A percentile compares a stretch with the other conserved stretches of the same genome.
Evolutionary conservation across 495 filamentous ascomycete genomes (phyloP).

Genomic region (Aspergillus homomorphus): DNA sequence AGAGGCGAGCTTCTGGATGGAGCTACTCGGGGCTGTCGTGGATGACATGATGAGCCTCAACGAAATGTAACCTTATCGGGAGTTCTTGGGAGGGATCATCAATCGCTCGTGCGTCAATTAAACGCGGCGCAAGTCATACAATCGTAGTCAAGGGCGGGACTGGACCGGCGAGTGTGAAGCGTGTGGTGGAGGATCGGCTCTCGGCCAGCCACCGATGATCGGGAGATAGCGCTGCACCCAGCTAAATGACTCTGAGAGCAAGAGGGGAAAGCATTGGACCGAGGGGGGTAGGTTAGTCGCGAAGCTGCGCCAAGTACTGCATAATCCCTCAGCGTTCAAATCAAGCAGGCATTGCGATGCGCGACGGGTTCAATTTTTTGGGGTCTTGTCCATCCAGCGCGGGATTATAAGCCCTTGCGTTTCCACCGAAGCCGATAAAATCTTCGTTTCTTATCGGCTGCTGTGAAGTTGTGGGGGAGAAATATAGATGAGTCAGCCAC

Average conservation of each 20-base stretch:
- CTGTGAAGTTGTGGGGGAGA: slow-evolving; percentile 14
- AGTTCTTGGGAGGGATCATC: neutral
- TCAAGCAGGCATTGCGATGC: neutral
- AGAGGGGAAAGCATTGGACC: slow-evolving; percentile 5
- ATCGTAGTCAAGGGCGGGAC: slow-evolving; percentile 1
- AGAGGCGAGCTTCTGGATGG: slow-evolving; percentile 37
- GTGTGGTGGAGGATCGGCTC: neutral
- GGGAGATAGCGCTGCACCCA: neutral
- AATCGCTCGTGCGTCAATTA: neutral
- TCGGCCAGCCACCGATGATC: slow-evolving; percentile 1
- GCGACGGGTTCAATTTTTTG: neutral
- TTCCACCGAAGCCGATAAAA: slow-evolving; percentile 1
- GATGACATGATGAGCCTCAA: slow-evolving; percentile 39
- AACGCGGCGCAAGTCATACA: slow-evolving; percentile 1
- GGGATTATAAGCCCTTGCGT: neutral
- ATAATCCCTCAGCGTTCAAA: slow-evolving; percentile 2
- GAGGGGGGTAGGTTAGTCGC: slow-evolving; percentile 9
- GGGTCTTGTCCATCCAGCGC: neutral
- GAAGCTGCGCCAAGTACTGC: slow-evolving; percentile 9
- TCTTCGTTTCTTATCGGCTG: slow-evolving; percentile 14
- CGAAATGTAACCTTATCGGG: neutral
- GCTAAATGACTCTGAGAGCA: neutral
- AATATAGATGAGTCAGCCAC: slow-evolving; percentile 15
- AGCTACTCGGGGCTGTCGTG: slow-evolving; percentile 30
- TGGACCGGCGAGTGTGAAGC: neutral